Percentiles rank a stretch among this genome's conserved stretches.
Conservation (phyloP, 2,329 filamentous ascomycete genomes). For the Epichloe sp. region DNA sequence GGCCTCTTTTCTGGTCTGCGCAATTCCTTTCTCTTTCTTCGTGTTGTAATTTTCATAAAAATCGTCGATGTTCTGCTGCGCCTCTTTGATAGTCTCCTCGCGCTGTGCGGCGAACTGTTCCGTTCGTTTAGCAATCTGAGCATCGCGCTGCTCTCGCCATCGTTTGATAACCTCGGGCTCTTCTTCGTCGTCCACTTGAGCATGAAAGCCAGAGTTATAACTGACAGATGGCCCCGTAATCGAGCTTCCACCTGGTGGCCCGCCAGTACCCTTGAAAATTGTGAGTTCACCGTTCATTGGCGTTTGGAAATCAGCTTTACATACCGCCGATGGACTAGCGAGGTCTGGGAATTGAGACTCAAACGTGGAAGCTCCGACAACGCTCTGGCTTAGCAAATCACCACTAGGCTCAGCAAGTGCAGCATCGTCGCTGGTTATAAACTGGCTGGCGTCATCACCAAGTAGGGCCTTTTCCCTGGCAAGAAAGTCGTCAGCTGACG, state of each 20-base stretch:
- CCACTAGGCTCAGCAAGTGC: conserved; percentile 51
- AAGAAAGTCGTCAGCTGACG: conserved; percentile 71
- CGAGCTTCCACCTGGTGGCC: conserved; percentile 16
- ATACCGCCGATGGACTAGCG: conserved; percentile 23
- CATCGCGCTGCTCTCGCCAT: conserved; percentile 85
- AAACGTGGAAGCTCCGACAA: conserved; percentile 43
- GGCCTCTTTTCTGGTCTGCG: conserved; percentile 80
- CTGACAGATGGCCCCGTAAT: conserved; percentile 62
- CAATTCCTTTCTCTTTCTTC: conserved; percentile 88
- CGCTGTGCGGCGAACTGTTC: conserved; percentile 75
- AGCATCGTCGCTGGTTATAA: conserved; percentile 62
- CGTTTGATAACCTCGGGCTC: conserved; percentile 81
- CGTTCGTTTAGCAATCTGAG: conserved; percentile 68
- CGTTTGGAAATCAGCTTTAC: conserved; percentile 5
- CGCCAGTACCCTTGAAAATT: conserved; percentile 16
- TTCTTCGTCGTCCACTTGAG: conserved; percentile 53
- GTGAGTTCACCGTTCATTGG: neutral
- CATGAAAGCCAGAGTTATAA: conserved; percentile 49
- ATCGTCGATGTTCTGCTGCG: conserved; percentile 89
- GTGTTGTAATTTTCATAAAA: conserved; percentile 99
- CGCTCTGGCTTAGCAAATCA: conserved; percentile 60
- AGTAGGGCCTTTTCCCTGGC: conserved; percentile 80
- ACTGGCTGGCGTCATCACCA: conserved; percentile 87
- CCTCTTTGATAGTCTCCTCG: conserved; percentile 73
- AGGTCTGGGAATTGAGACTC: conserved; percentile 88